Percentiles rank a stretch among this genome's conserved stretches.
These are phyloP conservation scores for Colletotrichum tofieldiae DNA, from an alignment of 2,329 filamentous ascomycete species.

Conservation along the genomic window DNA sequence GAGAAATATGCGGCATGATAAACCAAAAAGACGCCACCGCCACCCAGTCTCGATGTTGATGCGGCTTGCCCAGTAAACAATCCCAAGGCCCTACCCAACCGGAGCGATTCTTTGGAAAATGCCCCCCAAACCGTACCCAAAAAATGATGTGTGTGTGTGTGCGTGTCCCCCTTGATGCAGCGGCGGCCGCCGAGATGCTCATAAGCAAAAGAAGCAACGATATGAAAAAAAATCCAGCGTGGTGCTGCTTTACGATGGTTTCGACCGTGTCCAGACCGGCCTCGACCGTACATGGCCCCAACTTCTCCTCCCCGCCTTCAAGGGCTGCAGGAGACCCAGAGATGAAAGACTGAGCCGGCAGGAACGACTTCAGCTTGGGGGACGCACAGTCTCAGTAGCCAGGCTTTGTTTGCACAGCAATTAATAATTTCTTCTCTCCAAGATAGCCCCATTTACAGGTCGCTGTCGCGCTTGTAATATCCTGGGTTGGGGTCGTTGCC, in stretches of 20 bases:
- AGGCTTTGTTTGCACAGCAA: slow-evolving; percentile 9
- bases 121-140: slow-evolving; percentile 32
- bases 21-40: slow-evolving; percentile 38
- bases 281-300: background rate
- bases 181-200: background rate
- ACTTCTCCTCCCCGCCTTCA: background rate
- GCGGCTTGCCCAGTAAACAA: slow-evolving; percentile 29
- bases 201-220: background rate
- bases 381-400: background rate
- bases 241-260: slow-evolving; percentile 21
- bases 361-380: background rate
- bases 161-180: background rate
- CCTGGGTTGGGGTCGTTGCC: slow-evolving; percentile 47
- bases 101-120: slow-evolving; percentile 21
- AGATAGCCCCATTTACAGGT: slow-evolving; percentile 49
- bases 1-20: slow-evolving; percentile 33
- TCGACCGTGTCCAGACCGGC: slow-evolving; percentile 3
- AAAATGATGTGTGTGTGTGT: slow-evolving; percentile 1
- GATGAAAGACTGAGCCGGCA: background rate
- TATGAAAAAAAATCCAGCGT: background rate
- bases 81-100: slow-evolving; percentile 28
- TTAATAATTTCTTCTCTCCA: slow-evolving; percentile 8
- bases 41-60: slow-evolving; percentile 31
- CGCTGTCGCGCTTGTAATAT: slow-evolving; percentile 51
- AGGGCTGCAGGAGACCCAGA: background rate